Conservation (phyloP, 768 basidiomycete species). For the Crepidotus variabilis region DNA sequence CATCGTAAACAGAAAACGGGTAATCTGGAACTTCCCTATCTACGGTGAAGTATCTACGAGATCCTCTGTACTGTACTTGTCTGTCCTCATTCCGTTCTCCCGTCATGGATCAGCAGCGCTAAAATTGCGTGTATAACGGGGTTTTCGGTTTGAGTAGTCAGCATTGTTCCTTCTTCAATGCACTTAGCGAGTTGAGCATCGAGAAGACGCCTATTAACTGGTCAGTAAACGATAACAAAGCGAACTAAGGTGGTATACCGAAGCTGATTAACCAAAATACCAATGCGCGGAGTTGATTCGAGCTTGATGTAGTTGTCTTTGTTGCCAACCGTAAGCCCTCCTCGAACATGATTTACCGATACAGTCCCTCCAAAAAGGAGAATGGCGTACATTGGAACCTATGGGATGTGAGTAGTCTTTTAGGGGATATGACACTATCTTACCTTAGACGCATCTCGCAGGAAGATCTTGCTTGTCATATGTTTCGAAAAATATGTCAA, state of each 20-base stretch:
- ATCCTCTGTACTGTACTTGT: no score
- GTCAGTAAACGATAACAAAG: neutral
- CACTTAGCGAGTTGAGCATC: conserved; percentile 63
- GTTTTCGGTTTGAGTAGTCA: conserved; percentile 44
- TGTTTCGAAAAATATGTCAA: conserved; percentile 82
- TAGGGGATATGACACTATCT: conserved; percentile 9
- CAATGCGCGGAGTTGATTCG: conserved; percentile 86
- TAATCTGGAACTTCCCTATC: neutral
- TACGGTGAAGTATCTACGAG: neutral
- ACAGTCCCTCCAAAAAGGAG: conserved; percentile 83
- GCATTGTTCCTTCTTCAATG: conserved; percentile 57
- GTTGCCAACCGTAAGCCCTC: conserved; percentile 64
- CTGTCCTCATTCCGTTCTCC: conserved; percentile 22
- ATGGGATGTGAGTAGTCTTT: neutral
- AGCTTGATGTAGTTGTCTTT: conserved; percentile 56
- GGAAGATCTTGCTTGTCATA: conserved; percentile 77
- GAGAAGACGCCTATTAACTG: conserved; percentile 51
- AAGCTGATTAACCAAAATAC: conserved; percentile 83
- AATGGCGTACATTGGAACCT: conserved; percentile 88
- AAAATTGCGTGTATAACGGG: conserved; percentile 45
- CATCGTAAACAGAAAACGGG: no score
- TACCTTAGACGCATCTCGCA: conserved; percentile 87
- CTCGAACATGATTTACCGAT: conserved; percentile 72
- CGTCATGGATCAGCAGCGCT: conserved; percentile 27
- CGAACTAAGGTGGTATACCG: conserved; percentile 40